Conservation (phyloP, 148 eudicot genomes). For the Dianthus caryophyllus region DNA sequence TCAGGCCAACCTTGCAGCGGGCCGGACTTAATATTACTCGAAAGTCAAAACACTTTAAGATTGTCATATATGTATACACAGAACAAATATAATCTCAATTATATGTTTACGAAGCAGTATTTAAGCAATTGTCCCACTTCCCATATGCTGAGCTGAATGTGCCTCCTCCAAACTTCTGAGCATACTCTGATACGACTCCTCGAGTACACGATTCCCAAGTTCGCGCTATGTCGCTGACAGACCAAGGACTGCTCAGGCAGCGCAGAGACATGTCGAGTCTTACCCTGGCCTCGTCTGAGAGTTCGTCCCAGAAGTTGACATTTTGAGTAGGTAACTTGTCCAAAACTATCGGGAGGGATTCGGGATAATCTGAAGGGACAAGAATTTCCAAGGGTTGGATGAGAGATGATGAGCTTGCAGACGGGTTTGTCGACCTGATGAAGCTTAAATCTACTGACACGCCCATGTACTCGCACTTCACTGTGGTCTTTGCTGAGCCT, state of each 20-base stretch:
- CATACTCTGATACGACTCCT: constrained; percentile 25
- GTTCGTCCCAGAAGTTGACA: background rate
- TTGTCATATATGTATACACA: too few relatives aligned
- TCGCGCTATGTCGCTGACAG: constrained; percentile 30
- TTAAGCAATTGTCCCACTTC: constrained; percentile 21
- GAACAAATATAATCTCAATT: background rate
- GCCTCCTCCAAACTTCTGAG: constrained; percentile 33
- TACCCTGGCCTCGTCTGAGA: constrained; percentile 6
- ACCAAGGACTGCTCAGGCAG: constrained; percentile 15
- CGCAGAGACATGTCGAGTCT: constrained; percentile 2
- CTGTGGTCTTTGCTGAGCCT: background rate
- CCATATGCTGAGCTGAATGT: constrained; percentile 33
- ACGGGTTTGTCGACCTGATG: background rate
- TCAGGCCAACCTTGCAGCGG: too few relatives aligned
- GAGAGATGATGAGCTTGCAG: background rate
- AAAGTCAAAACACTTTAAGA: too few relatives aligned
- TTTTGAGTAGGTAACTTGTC: background rate
- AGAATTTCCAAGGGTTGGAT: constrained; percentile 16
- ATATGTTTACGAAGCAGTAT: constrained; percentile 6
- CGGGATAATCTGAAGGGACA: constrained; percentile 13
- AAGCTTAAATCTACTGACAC: constrained; percentile 9
- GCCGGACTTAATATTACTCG: too few relatives aligned
- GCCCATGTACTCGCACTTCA: constrained; percentile 13
- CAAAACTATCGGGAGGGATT: constrained; percentile 1
- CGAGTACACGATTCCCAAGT: constrained; percentile 34